Evolutionary conservation across 2,329 filamentous ascomycete genomes (phyloP), one percentile per base, ranked within the genome.

Genomic region (Nigrograna mackinnonii): DNA sequence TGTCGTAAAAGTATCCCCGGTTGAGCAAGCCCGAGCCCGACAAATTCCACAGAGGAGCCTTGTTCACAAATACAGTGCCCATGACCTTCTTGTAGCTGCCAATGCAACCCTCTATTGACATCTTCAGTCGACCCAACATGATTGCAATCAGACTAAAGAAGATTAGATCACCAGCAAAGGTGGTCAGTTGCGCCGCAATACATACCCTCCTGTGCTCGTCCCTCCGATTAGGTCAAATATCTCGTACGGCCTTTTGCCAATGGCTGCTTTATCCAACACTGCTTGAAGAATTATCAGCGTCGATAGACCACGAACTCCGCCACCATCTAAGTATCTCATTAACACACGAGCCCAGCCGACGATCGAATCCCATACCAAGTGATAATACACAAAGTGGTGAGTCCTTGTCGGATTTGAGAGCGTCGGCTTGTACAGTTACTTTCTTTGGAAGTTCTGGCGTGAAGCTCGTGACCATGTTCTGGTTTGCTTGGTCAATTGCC

Each of bases 201-300:
- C 45, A 17, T 16, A 49, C 51, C 50, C 52, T 19, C 52, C 47
- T 9, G 52, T 57, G 43, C 40, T 49, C 5, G 52, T 57, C 5
- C 52, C 54, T 7, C 52, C 44, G 22, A 57, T 57, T 31, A 55
- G 43, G 39, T 57, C 52, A 28, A 55, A 55, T 6, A 47, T 19
- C 5, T 55, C 47, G 41, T 49, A 55, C 22, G 51, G 51, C 20
- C 46, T 52, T 13, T 28, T 28, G 20, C 45, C 28, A 31, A 26
- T 19, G 13, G 41, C 42, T 12, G 45, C 41, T 33, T 20, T 33
- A 17, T 24, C 13, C 44, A 55, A 53, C 18, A 55, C 13, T 13
- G 22, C 30, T 34, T 49, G 41, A n/a, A 55, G 21, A 24, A 54
- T 51, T 35, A 42, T 45, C 21, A 55, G 50, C 13, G 41, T 33